Percentiles rank a stretch among this genome's conserved stretches.
These are phyloP conservation scores for Colletotrichum tofieldiae DNA, from an alignment of 2,329 filamentous ascomycete genomes.

Conservation along the genomic window DNA sequence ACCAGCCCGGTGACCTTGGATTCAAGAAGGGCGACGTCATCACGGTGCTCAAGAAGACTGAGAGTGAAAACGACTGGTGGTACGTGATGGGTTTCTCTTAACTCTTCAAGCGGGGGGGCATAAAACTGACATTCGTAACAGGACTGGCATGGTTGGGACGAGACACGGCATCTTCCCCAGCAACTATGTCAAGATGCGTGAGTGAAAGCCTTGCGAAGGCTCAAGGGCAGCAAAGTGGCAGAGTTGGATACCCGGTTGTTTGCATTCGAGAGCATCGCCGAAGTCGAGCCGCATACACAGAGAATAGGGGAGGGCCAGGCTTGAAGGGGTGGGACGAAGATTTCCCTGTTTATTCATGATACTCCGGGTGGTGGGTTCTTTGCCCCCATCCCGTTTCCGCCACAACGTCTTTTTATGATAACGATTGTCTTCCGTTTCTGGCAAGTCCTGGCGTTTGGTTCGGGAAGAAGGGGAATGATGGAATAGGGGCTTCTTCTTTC, in stretches of 20 bases:
- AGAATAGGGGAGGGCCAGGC: not conserved
- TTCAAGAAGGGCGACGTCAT: slow-evolving; percentile 95
- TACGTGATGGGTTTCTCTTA: slow-evolving; percentile 57
- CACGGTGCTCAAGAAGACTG: slow-evolving; percentile 93
- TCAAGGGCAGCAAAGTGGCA: slow-evolving; percentile 15
- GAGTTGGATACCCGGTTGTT: slow-evolving; percentile 28
- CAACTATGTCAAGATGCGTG: slow-evolving; percentile 78
- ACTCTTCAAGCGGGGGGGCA: not conserved
- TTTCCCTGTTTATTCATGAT: slow-evolving; percentile 36
- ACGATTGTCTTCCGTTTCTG: slow-evolving; percentile 13
- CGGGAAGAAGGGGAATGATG: not conserved
- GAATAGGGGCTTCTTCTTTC: not conserved
- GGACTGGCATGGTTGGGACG: slow-evolving; percentile 90
- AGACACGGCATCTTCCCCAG: slow-evolving; percentile 95
- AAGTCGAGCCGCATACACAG: slow-evolving; percentile 14
- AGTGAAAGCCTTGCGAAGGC: slow-evolving; percentile 55
- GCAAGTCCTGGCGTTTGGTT: slow-evolving; percentile 33
- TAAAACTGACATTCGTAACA: slow-evolving; percentile 49
- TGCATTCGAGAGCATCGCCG: slow-evolving; percentile 6
- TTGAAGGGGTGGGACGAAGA: not conserved
- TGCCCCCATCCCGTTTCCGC: slow-evolving; percentile 25
- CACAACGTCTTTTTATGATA: slow-evolving; percentile 26
- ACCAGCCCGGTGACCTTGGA: slow-evolving; percentile 90
- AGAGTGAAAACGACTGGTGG: slow-evolving; percentile 97
- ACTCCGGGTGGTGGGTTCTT: slow-evolving; percentile 30